Evolutionary conservation across 2,329 filamentous ascomycete species (phyloP).

Genomic region (Fusarium graminum): DNA sequence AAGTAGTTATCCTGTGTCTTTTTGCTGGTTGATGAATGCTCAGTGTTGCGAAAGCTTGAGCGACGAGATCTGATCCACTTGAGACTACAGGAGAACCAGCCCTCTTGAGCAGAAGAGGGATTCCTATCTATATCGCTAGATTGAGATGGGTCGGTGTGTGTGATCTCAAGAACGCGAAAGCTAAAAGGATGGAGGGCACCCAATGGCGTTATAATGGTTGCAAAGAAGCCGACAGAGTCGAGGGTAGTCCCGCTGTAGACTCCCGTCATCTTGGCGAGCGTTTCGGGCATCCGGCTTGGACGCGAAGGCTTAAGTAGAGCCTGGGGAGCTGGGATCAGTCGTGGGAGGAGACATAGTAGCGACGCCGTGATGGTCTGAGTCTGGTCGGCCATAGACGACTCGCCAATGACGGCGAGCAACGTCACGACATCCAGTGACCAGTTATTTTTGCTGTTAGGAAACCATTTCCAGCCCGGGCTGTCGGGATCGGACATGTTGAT

Average conservation of each 20-base stretch:
- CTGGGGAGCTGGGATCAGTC: conserved; percentile 73
- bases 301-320: conserved; percentile 69
- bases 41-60: background rate
- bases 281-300: conserved; percentile 67
- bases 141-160: conserved; percentile 54
- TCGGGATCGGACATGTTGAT: conserved; percentile 46
- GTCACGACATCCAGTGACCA: conserved; percentile 74
- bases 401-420: conserved; percentile 72
- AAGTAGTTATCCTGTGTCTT: conserved; percentile 13
- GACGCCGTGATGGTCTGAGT: conserved; percentile 71
- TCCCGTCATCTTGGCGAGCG: conserved; percentile 67
- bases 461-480: conserved; percentile 57
- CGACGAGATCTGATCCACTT: conserved; percentile 27
- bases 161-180: conserved; percentile 64
- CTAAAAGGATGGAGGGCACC: conserved; percentile 62
- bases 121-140: conserved; percentile 27
- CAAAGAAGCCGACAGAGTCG: conserved; percentile 70
- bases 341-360: conserved; percentile 68
- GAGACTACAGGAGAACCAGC: conserved; percentile 25
- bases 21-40: conserved; percentile 1
- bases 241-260: conserved; percentile 68
- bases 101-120: conserved; percentile 12
- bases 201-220: conserved; percentile 70
- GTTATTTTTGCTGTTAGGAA: conserved; percentile 57
- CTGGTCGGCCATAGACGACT: conserved; percentile 69